phyloP scores from a whole-genome alignment of 805 yeast genomes.

The Saccharomycopsis malanga region DNA sequence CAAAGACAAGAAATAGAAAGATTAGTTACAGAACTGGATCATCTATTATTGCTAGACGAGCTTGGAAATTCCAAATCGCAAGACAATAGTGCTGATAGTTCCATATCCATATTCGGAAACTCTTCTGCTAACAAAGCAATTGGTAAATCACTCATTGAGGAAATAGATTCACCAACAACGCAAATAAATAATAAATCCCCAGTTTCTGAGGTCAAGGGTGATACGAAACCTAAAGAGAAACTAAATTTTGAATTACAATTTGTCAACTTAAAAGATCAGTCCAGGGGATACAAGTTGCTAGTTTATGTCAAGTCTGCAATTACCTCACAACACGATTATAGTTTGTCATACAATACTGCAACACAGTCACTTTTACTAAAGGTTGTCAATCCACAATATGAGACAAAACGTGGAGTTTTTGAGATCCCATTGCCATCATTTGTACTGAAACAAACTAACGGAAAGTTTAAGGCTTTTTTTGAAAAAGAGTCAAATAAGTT shows the following conservation, averaged over 20 bases:
- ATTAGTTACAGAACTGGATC: constrained; percentile 29
- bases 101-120: constrained; percentile 17
- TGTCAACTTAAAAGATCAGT: constrained; percentile 25
- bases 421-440: constrained; percentile 34
- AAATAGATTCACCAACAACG: constrained; percentile 37
- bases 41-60: constrained; percentile 22
- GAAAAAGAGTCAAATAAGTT: background rate
- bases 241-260: constrained; percentile 19
- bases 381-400: constrained; percentile 26
- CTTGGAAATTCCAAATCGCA: constrained; percentile 17
- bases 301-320: constrained; percentile 31
- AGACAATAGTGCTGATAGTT: background rate
- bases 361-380: constrained; percentile 30
- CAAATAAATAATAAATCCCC: too few relatives aligned
- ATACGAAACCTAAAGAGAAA: background rate
- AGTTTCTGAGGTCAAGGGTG: background rate
- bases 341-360: constrained; percentile 26
- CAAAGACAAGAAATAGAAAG: constrained; percentile 30
- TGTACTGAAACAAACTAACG: background rate
- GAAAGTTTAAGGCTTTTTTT: constrained; percentile 1
- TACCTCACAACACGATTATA: constrained; percentile 30
- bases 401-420: constrained; percentile 25
- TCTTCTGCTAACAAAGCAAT: constrained; percentile 21
- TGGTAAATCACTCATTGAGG: constrained; percentile 46
- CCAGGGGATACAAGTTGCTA: constrained; percentile 28